Evolutionary conservation across 1,139 yeast genomes (phyloP).

Genomic region (Pichia sp.): DNA sequence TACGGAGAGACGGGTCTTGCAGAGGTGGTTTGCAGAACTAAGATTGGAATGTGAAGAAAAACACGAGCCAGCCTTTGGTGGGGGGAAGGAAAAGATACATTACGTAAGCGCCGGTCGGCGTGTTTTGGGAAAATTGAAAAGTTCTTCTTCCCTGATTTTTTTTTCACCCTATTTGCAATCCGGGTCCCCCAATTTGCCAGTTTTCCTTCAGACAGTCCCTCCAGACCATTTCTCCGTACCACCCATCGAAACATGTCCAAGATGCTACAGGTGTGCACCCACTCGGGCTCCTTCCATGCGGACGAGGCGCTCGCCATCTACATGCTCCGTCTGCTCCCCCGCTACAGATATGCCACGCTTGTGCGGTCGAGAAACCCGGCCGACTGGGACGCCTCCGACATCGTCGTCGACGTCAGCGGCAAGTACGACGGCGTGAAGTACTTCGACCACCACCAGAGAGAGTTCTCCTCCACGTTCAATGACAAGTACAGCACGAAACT

Average conservation of each 20-base stretch:
- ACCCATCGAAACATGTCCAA: background rate
- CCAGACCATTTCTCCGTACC: background rate
- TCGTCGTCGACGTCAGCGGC: constrained; percentile 95
- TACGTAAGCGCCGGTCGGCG: background rate
- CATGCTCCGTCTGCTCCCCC: constrained; percentile 71
- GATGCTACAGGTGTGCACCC: constrained; percentile 67
- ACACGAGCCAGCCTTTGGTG: too few relatives aligned
- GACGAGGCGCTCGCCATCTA: constrained; percentile 96
- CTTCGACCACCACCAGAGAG: constrained; percentile 96
- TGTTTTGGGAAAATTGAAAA: too few relatives aligned
- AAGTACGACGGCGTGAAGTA: constrained; percentile 80
- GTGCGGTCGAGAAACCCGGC: constrained; percentile 80
- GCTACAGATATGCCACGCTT: constrained; percentile 59
- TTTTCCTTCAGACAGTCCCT: background rate
- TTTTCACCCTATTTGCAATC: background rate
- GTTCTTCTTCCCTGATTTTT: too few relatives aligned
- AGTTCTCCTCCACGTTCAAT: constrained; percentile 60
- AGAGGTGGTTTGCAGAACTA: too few relatives aligned
- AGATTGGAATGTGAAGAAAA: too few relatives aligned
- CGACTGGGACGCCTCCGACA: constrained; percentile 82
- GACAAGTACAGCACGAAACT: constrained; percentile 64
- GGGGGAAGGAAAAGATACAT: too few relatives aligned
- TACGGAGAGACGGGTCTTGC: too few relatives aligned
- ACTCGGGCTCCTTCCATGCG: constrained; percentile 94
- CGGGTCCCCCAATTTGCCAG: background rate